Base-by-base conservation (phyloP, 2,329 filamentous ascomycete genomes). In the Fusarium sp. region DNA sequence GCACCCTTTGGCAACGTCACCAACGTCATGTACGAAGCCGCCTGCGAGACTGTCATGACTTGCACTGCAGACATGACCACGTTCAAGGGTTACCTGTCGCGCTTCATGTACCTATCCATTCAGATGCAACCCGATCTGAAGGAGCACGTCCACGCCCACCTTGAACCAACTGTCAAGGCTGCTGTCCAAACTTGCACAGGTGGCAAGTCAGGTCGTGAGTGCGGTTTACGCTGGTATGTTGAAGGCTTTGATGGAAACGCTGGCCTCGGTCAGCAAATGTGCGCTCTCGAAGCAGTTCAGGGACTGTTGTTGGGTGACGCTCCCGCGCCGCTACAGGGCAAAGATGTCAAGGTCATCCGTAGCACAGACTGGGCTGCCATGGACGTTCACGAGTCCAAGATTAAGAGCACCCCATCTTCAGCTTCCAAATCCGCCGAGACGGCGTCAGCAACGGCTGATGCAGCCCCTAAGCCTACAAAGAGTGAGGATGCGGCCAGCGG, bases 51-150 rank as follows among this genome's bases (percentile, higher is more conserved):
- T 6, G 79, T 82, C 62, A 79, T 80, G 55, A 82, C 75, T 1
- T 93, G 91, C 75, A 86, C 88, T 75, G 83, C 80, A 52, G 90
- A 92, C 78, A 89, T 90, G 83, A 86, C 84, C 72, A 88, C 87
- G 11, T 91, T 90, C 85, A 93, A 93, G 80, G 90, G 85, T 45
- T 91, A 90, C 76, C 83, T 91, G 30, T 83, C 88, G 27, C 87
- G 89, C 57, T 91, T 89, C 81, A 86, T 91, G 81, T 90, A 85
- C 80, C 83, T 85, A 47, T 84, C 88, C 6, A 83, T 87, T 34
- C 76, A 84, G 53, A 82, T 90, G 79, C 82, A 88, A 62, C 87
- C 90, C 12, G 84, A 83, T 22, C 85, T 90, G 22, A 79, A 80
- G 5, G 57, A 78, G 6, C 79, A 81, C 7, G 82, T 91, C 48